These are phyloP conservation scores for Beauveria asiatica DNA, from an alignment of 2,329 filamentous ascomycete genomes.

Conservation along the genomic window DNA sequence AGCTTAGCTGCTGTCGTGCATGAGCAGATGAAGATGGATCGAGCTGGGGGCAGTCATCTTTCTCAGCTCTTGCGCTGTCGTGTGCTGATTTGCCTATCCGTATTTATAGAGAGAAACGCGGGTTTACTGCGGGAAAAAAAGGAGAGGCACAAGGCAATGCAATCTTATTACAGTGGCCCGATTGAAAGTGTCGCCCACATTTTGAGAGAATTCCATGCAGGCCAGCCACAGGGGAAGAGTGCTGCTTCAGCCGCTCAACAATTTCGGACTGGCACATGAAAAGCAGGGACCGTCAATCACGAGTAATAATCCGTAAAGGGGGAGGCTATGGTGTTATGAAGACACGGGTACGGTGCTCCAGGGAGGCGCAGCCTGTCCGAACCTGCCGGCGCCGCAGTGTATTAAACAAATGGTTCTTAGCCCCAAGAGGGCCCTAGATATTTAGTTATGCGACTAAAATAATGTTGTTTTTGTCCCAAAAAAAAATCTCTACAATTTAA, in stretches of 20 bases:
- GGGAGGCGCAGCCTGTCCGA: no score
- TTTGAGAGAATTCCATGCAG: background rate
- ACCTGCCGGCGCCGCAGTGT: no score
- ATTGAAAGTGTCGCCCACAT: background rate
- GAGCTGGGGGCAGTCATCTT: background rate
- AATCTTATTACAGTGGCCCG: background rate
- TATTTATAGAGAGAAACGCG: background rate
- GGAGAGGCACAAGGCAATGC: background rate
- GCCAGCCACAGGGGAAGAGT: background rate
- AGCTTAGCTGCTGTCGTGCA: conserved; percentile 1
- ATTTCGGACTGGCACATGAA: background rate
- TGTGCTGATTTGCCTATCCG: conserved; percentile 7
- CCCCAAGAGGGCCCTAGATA: no score
- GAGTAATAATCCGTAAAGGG: no score
- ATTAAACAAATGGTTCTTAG: no score
- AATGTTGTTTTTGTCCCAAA: no score
- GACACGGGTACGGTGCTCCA: no score
- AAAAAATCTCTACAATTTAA: no score
- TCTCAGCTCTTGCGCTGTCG: background rate
- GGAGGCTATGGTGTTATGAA: no score
- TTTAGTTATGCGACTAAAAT: no score
- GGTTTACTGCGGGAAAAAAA: background rate
- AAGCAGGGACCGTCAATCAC: background rate
- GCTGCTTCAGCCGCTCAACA: background rate
- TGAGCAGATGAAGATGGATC: conserved; percentile 2